These are phyloP conservation scores for Rhynchosporium secalis DNA, from an alignment of 2,329 filamentous ascomycete species.

Conservation along the genomic window DNA sequence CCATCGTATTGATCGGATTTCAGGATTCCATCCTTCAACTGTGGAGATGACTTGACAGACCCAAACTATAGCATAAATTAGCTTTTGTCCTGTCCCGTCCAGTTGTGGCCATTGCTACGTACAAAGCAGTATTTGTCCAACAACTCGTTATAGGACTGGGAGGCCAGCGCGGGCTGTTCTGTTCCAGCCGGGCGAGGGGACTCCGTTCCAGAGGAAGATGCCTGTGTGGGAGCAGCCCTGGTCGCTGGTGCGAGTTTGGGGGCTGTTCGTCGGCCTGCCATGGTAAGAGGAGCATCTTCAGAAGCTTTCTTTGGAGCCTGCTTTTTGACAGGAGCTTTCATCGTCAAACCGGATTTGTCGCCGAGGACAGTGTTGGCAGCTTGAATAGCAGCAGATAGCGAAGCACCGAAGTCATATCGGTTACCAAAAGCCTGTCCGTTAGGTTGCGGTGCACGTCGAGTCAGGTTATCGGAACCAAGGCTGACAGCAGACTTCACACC, in stretches of 20 bases:
- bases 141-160: conserved; percentile 91
- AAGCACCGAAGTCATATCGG: conserved; percentile 95
- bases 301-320: conserved; percentile 27
- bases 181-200: conserved; percentile 53
- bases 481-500: conserved; percentile 62
- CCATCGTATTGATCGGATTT: conserved; percentile 47
- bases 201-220: conserved; percentile 45
- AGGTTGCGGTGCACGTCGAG: conserved; percentile 49
- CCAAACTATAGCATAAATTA: conserved; percentile 57
- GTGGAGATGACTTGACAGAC: conserved; percentile 56
- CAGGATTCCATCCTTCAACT: conserved; percentile 51
- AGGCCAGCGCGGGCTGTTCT: conserved; percentile 72
- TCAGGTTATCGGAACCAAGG: conserved; percentile 46
- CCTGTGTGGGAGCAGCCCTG: conserved; percentile 30
- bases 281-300: conserved; percentile 23
- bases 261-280: conserved; percentile 10
- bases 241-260: conserved; percentile 29
- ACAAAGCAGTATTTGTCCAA: conserved; percentile 99
- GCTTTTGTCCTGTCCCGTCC: conserved; percentile 37
- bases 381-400: conserved; percentile 78
- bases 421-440: conserved; percentile 80
- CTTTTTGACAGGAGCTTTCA: conserved; percentile 39
- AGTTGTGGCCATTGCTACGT: conserved; percentile 59
- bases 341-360: conserved; percentile 57
- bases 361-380: conserved; percentile 65